These are phyloP conservation scores for Dianthus caryophyllus DNA, from an alignment of 148 eudicot species.

Conservation along the genomic window DNA sequence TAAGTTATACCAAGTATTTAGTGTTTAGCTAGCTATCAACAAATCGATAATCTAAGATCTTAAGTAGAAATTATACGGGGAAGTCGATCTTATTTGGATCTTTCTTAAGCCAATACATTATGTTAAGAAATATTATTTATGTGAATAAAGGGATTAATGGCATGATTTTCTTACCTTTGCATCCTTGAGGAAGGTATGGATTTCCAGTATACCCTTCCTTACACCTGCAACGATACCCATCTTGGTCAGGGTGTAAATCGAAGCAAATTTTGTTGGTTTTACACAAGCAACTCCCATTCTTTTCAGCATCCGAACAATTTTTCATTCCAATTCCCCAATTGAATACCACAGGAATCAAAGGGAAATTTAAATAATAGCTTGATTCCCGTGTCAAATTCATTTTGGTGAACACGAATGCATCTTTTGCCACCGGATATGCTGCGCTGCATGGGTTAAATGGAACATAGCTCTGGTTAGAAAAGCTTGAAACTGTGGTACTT, in stretches of 20 bases:
- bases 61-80: no score
- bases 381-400: neutral
- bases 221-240: conserved; percentile 19
- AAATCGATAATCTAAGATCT: no score
- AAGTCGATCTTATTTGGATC: no score
- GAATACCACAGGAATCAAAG: conserved; percentile 9
- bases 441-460: conserved; percentile 17
- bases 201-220: conserved; percentile 17
- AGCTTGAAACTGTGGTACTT: neutral
- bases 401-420: neutral
- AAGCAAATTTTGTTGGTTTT: conserved; percentile 9
- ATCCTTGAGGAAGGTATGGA: conserved; percentile 23
- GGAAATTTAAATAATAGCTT: neutral
- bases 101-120: no score
- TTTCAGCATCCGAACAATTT: conserved; percentile 12
- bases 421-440: conserved; percentile 18
- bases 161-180: conserved; percentile 4
- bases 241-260: neutral
- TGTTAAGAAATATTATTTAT: no score
- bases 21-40: no score
- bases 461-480: neutral
- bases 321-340: conserved; percentile 21
- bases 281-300: conserved; percentile 14
- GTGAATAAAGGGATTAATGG: no score
- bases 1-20: no score